Conservation (phyloP, 2,329 filamentous ascomycete species). For the Penicillium olsonii region DNA sequence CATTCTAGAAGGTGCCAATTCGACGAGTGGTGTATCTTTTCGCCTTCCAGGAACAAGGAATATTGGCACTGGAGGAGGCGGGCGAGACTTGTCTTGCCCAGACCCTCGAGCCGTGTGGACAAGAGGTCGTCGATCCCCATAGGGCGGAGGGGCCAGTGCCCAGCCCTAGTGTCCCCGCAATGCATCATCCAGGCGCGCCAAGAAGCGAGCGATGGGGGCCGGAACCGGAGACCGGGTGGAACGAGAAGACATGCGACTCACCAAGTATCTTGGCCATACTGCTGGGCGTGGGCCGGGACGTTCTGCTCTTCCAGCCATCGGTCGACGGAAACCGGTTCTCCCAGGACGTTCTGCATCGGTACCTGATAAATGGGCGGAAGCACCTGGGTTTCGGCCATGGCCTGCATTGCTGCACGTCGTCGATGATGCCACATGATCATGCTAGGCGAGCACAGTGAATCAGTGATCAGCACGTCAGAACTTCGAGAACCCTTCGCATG, state of each 20-base stretch:
- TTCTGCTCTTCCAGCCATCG: constrained; percentile 31
- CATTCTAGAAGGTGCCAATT: constrained; percentile 4
- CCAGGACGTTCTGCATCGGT: constrained; percentile 14
- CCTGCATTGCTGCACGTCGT: constrained; percentile 15
- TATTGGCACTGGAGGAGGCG: neutral
- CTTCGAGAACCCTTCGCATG: constrained; percentile 17
- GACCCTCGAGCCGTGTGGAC: neutral
- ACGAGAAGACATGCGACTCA: constrained; percentile 18
- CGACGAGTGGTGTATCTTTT: neutral
- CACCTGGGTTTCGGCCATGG: constrained; percentile 1
- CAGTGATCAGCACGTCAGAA: constrained; percentile 5
- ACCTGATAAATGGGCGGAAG: constrained; percentile 13
- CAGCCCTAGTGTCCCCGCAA: constrained; percentile 9
- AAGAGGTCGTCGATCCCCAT: constrained; percentile 1
- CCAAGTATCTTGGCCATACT: constrained; percentile 31
- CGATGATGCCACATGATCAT: constrained; percentile 28
- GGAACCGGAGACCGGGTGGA: constrained; percentile 1
- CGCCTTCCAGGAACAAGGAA: neutral
- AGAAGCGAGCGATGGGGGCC: constrained; percentile 5
- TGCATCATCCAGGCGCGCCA: constrained; percentile 17
- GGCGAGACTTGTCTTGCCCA: constrained; percentile 6
- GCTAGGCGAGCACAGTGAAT: constrained; percentile 11
- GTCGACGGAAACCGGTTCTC: constrained; percentile 22
- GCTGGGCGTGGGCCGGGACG: constrained; percentile 15
- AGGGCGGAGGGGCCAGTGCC: constrained; percentile 7